phyloP scores from a whole-genome alignment of 75 land plant genomes.

The Isoetes taiwanensis region DNA sequence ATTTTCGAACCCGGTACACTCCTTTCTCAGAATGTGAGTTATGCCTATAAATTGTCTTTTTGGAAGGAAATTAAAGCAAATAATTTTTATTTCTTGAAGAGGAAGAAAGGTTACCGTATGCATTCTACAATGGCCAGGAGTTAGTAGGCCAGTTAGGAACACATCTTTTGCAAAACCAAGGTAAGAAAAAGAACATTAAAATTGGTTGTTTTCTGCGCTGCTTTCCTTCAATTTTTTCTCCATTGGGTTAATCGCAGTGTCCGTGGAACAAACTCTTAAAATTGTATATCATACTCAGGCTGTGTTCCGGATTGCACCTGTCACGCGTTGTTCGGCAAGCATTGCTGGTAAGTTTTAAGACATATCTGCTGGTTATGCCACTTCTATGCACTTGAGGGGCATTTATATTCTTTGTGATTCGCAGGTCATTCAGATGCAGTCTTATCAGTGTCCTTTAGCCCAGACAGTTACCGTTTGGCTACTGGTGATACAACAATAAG shows the following conservation, averaged over 20 bases:
- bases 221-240: too few relatives aligned
- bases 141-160: conserved; percentile 56
- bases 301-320: conserved; percentile 68
- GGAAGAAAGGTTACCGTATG: conserved; percentile 94
- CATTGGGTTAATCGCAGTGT: too few relatives aligned
- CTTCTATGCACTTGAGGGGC: too few relatives aligned
- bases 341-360: conserved; percentile 46
- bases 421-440: conserved; percentile 94
- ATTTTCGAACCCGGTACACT: too few relatives aligned
- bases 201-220: background rate
- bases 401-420: too few relatives aligned
- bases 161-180: conserved; percentile 75
- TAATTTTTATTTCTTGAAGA: conserved; percentile 12
- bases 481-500: conserved; percentile 97
- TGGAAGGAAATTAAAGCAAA: too few relatives aligned
- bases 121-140: conserved; percentile 88
- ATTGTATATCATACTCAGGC: conserved; percentile 89
- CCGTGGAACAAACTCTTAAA: conserved; percentile 58
- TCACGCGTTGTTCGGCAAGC: conserved; percentile 72
- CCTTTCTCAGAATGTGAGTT: too few relatives aligned
- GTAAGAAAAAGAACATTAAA: conserved; percentile 13
- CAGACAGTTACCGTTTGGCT: conserved; percentile 80
- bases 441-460: conserved; percentile 88
- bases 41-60: too few relatives aligned
- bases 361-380: too few relatives aligned